Conservation (phyloP, 1,284 basidiomycete genomes). For the Ceratobasidium sp. region DNA sequence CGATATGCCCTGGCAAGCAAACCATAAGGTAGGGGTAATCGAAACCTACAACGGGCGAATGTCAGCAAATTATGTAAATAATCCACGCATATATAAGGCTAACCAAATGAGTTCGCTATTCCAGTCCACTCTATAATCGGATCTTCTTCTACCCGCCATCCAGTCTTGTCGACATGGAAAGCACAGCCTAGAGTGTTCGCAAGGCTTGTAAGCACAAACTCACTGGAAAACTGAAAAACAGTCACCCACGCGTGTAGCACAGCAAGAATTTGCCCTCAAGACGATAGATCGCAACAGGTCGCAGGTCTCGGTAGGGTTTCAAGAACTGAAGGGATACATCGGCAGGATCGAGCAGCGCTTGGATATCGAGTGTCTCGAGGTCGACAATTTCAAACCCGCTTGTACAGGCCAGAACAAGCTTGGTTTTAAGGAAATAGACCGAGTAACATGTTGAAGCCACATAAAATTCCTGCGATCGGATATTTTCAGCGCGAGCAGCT, state of each 20-base stretch:
- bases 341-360: constrained; percentile 93
- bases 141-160: constrained; percentile 88
- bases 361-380: constrained; percentile 96
- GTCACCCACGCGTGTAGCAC: constrained; percentile 91
- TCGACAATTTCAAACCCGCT: constrained; percentile 99
- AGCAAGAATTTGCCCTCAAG: constrained; percentile 97
- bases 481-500: neutral
- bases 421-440: constrained; percentile 97
- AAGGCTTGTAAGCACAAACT: constrained; percentile 34
- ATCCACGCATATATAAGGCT: constrained; percentile 54
- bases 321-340: constrained; percentile 96
- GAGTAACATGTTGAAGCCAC: constrained; percentile 97
- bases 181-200: constrained; percentile 82
- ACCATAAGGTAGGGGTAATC: constrained; percentile 98
- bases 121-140: constrained; percentile 99
- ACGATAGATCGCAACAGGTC: constrained; percentile 96
- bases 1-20: constrained; percentile 96
- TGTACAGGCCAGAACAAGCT: constrained; percentile 96
- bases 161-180: constrained; percentile 98
- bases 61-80: neutral
- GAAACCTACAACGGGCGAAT: constrained; percentile 70
- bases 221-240: neutral
- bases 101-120: constrained; percentile 91
- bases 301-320: constrained; percentile 86
- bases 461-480: constrained; percentile 86